phyloP scores from a whole-genome alignment of 2,329 filamentous ascomycete species.

The Magnaporthales sp. region DNA sequence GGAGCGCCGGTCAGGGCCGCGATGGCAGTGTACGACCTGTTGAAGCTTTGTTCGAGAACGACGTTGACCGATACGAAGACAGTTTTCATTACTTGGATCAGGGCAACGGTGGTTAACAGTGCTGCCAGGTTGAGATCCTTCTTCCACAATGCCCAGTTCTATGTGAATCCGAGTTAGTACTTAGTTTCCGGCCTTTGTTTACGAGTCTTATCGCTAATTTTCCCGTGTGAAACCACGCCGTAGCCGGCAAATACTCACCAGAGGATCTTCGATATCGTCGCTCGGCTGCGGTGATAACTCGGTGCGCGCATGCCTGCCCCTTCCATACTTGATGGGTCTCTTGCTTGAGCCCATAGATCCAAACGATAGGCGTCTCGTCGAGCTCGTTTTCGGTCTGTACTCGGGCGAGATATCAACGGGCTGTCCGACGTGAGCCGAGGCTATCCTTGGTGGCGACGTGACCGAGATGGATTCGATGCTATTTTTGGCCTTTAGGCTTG shows the following conservation, averaged over 20 bases:
- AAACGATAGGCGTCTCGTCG: constrained; percentile 26
- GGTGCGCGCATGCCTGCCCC: constrained; percentile 29
- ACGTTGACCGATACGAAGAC: constrained; percentile 39
- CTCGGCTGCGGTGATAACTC: constrained; percentile 48
- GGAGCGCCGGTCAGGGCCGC: constrained; percentile 44
- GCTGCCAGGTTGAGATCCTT: constrained; percentile 41
- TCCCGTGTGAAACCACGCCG: no score
- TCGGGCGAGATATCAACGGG: background rate
- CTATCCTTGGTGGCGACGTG: background rate
- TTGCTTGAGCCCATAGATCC: constrained; percentile 21
- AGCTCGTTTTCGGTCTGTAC: constrained; percentile 17
- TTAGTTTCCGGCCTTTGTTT: no score
- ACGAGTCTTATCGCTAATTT: background rate
- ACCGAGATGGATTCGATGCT: background rate
- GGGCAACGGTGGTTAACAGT: constrained; percentile 35
- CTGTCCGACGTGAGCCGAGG: background rate
- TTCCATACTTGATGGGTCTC: constrained; percentile 37
- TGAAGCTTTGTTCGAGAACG: constrained; percentile 31
- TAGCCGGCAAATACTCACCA: constrained; percentile 29
- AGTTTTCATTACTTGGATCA: constrained; percentile 45
- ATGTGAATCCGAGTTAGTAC: constrained; percentile 16
- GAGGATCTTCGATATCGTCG: constrained; percentile 42
- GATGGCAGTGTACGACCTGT: constrained; percentile 36
- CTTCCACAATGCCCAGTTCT: constrained; percentile 47
- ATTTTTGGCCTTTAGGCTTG: background rate